Percentiles rank a stretch among this genome's conserved stretches.
These are phyloP conservation scores for Oryza nivara DNA, from an alignment of 176 grass and related monocot species.

Conservation along the genomic window DNA sequence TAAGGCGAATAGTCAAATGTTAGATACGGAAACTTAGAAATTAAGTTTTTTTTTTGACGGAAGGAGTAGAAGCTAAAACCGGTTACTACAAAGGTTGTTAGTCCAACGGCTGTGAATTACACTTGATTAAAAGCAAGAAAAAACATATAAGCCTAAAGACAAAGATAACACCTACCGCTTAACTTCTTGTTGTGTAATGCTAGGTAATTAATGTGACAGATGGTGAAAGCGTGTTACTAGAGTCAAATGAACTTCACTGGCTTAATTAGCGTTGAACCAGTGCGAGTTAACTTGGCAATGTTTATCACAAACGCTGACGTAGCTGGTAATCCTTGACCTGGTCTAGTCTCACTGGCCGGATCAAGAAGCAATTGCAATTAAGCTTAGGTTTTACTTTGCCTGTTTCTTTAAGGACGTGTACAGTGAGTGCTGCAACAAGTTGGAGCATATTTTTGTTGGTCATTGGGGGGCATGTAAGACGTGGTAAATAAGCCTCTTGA, in stretches of 20 bases:
- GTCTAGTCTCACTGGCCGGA: background rate
- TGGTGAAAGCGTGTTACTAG: background rate
- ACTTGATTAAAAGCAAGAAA: too few relatives aligned
- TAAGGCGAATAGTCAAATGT: too few relatives aligned
- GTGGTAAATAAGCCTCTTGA: slow-evolving; percentile 19
- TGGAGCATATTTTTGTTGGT: slow-evolving; percentile 39
- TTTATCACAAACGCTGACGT: background rate
- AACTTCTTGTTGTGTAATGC: too few relatives aligned
- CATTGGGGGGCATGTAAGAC: slow-evolving; percentile 44
- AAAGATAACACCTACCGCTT: too few relatives aligned
- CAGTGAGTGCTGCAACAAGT: slow-evolving; percentile 12
- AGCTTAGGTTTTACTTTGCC: slow-evolving; percentile 20
- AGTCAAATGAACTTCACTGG: background rate
- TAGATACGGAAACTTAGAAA: too few relatives aligned
- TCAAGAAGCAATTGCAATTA: slow-evolving; percentile 23
- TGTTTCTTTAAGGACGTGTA: background rate
- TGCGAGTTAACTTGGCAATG: background rate
- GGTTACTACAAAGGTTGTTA: too few relatives aligned
- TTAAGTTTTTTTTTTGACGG: too few relatives aligned
- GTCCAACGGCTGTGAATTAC: too few relatives aligned
- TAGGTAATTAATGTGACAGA: background rate
- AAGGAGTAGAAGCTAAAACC: too few relatives aligned
- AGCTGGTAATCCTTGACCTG: background rate
- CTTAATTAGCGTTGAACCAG: background rate
- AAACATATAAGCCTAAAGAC: too few relatives aligned